Evolutionary conservation across 1,139 yeast genomes (phyloP).

Genomic region (Eremothecium gossypii): DNA sequence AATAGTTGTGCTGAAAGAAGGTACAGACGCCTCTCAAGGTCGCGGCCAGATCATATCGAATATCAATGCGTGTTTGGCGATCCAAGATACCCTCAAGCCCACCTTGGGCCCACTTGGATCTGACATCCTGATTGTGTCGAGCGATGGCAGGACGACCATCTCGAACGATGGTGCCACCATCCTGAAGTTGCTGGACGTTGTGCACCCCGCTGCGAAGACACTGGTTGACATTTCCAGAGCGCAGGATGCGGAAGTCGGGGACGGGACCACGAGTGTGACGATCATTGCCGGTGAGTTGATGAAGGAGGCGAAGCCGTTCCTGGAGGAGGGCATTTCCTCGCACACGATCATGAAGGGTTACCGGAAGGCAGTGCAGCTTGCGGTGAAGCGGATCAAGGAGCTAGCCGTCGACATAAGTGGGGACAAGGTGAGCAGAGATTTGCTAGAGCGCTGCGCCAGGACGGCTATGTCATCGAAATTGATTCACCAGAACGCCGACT

Average conservation of each 20-base stretch:
- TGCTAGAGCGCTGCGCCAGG: conserved; percentile 85
- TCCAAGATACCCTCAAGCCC: conserved; percentile 90
- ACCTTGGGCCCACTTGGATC: conserved; percentile 97
- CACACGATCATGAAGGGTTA: conserved; percentile 83
- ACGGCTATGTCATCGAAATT: conserved; percentile 97
- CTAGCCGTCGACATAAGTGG: conserved; percentile 60
- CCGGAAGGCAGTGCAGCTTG: conserved; percentile 71
- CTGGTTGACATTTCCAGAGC: conserved; percentile 91
- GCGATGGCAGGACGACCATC: conserved; percentile 81
- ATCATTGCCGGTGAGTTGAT: conserved; percentile 89
- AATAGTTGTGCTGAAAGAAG: conserved; percentile 92
- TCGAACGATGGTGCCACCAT: conserved; percentile 99
- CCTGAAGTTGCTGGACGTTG: conserved; percentile 81
- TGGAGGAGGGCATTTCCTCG: conserved; percentile 92
- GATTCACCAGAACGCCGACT: conserved; percentile 74
- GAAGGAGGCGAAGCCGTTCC: conserved; percentile 80
- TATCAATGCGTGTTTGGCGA: conserved; percentile 93
- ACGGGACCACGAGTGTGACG: conserved; percentile 96
- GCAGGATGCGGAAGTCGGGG: conserved; percentile 99
- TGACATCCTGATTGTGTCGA: conserved; percentile 79
- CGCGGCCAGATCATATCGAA: conserved; percentile 90
- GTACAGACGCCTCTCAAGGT: conserved; percentile 96
- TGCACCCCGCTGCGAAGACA: conserved; percentile 96
- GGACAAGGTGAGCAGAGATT: conserved; percentile 41
- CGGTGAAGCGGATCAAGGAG: conserved; percentile 64